Evolutionary conservation across 1,284 basidiomycete genomes (phyloP).

Genomic region (Melampsora larici-populina): DNA sequence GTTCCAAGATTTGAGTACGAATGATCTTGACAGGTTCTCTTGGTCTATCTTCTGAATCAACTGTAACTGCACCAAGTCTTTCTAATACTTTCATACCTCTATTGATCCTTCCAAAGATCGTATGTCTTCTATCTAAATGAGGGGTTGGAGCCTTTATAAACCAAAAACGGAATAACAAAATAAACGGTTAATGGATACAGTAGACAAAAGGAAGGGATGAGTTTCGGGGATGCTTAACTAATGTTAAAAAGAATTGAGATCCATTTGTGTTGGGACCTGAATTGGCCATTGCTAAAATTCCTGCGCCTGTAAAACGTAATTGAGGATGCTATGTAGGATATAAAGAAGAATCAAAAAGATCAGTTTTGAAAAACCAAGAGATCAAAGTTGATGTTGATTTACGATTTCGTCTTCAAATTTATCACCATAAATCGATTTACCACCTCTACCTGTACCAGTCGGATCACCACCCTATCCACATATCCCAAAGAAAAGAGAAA

Average conservation of each 20-base stretch:
- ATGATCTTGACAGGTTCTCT: conserved; percentile 41
- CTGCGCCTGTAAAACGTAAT: conserved; percentile 48
- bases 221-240: conserved; percentile 2
- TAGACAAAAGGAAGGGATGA: background rate
- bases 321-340: conserved; percentile 44
- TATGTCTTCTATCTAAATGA: conserved; percentile 46
- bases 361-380: no score
- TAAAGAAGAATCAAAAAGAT: background rate
- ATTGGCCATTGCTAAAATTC: conserved; percentile 48
- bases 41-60: conserved; percentile 47
- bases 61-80: conserved; percentile 48
- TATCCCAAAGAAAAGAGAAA: no score
- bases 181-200: no score
- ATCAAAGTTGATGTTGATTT: background rate
- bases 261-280: conserved; percentile 47
- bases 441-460: conserved; percentile 48
- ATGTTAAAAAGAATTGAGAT: conserved; percentile 45
- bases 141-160: conserved; percentile 45
- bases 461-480: conserved; percentile 47
- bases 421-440: conserved; percentile 50
- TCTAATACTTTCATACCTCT: conserved; percentile 46
- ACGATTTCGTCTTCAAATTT: conserved; percentile 45
- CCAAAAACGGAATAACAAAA: background rate
- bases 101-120: conserved; percentile 45
- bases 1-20: conserved; percentile 19